phyloP scores from a whole-genome alignment of 2,329 filamentous ascomycete species.

The Fusarium euwallaceae region DNA sequence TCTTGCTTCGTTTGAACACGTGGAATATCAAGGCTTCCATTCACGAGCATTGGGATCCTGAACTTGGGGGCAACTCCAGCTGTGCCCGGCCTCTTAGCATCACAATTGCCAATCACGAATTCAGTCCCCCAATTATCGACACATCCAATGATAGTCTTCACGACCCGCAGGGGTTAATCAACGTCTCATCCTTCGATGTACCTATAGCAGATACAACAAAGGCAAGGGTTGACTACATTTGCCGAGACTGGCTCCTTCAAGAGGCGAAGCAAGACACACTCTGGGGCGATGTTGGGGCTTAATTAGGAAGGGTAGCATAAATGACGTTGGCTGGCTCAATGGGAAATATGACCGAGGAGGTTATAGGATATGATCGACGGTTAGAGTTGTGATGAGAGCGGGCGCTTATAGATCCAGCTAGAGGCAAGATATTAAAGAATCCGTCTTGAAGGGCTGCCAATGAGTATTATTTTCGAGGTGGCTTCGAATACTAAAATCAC shows the following conservation, averaged over 20 bases:
- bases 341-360: background rate
- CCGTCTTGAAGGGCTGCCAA: background rate
- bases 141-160: background rate
- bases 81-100: slow-evolving; percentile 26
- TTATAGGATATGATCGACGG: background rate
- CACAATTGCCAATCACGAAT: slow-evolving; percentile 31
- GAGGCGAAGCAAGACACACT: slow-evolving; percentile 25
- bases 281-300: slow-evolving; percentile 11
- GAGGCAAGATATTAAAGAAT: background rate
- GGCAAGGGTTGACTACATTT: slow-evolving; percentile 24
- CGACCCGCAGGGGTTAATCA: slow-evolving; percentile 17
- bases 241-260: slow-evolving; percentile 29
- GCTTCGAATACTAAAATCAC: background rate
- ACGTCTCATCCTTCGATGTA: slow-evolving; percentile 14
- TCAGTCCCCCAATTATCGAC: slow-evolving; percentile 20
- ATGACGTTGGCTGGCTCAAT: background rate
- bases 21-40: slow-evolving; percentile 34
- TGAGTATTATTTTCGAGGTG: background rate
- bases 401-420: background rate
- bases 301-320: background rate
- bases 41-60: slow-evolving; percentile 13
- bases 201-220: slow-evolving; percentile 4
- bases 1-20: slow-evolving; percentile 10
- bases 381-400: background rate
- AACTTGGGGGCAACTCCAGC: slow-evolving; percentile 24